Evolutionary conservation across 2,329 filamentous ascomycete species (phyloP).

Genomic region (Lachnellula arida): DNA sequence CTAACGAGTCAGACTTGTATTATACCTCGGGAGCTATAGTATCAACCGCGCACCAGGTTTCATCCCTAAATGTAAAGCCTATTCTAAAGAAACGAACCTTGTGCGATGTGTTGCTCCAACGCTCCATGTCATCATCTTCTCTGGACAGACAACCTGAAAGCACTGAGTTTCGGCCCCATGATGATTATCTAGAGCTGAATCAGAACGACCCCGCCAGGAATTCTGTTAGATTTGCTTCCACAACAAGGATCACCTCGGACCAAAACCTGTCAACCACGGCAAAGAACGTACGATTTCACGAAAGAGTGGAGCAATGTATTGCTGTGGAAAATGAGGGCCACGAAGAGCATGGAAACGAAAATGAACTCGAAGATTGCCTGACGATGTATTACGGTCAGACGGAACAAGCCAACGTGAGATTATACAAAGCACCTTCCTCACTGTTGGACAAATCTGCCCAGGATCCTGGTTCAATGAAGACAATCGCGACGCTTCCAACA

Average conservation of each 20-base stretch:
- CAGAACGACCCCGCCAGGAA: not conserved
- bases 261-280: not conserved
- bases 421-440: not conserved
- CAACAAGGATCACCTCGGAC: slow-evolving; percentile 31
- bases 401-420: not conserved
- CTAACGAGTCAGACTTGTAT: not conserved
- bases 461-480: not conserved
- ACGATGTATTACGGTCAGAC: not conserved
- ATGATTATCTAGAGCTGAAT: not conserved
- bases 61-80: not conserved
- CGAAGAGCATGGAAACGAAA: not conserved
- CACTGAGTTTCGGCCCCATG: not conserved
- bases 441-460: too few species aligned
- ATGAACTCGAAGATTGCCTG: not conserved
- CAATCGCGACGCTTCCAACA: not conserved
- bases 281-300: slow-evolving; percentile 89
- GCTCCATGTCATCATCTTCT: not conserved
- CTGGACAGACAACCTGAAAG: not conserved
- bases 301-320: slow-evolving; percentile 89
- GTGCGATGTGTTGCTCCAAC: not conserved
- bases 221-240: not conserved
- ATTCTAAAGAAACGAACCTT: not conserved
- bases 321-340: slow-evolving; percentile 60
- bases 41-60: not conserved
- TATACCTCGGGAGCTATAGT: not conserved